Conservation (phyloP, 75 land plant species). For the Cunninghamia lanceolata region DNA sequence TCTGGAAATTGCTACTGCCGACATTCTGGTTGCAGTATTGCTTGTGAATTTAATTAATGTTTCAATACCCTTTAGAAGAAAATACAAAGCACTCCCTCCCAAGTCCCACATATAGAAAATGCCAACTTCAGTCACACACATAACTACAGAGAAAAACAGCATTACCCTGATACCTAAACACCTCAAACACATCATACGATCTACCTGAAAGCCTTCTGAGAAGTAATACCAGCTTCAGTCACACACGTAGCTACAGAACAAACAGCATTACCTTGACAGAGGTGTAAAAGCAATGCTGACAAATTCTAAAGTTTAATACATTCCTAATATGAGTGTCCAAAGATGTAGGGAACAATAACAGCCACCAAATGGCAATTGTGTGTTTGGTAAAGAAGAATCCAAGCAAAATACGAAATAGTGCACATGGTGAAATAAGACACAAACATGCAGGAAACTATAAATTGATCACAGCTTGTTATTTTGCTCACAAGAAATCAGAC, state of each 20-base stretch:
- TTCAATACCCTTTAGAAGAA: not conserved
- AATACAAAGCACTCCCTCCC: not conserved
- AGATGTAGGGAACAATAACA: not conserved
- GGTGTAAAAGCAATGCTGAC: not conserved
- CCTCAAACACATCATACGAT: not conserved
- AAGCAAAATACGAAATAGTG: not conserved
- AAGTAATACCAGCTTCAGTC: not conserved
- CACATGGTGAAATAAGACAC: not conserved
- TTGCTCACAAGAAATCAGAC: not conserved
- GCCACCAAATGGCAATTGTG: not conserved
- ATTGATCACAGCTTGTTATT: not conserved
- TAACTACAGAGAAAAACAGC: too few species aligned
- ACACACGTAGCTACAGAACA: not conserved
- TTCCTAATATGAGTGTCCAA: not conserved
- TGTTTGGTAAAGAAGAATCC: not conserved
- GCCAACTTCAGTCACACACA: too few species aligned
- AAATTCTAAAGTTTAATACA: not conserved
- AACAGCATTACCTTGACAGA: not conserved
- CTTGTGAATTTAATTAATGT: not conserved
- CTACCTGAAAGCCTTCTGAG: not conserved
- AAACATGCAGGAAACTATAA: not conserved
- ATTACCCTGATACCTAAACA: not conserved
- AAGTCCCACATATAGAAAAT: not conserved
- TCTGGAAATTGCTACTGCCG: not conserved
- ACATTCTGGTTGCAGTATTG: too few species aligned